Conservation (phyloP, 163 green algal genomes). For the Scenedesmus sp. region DNA sequence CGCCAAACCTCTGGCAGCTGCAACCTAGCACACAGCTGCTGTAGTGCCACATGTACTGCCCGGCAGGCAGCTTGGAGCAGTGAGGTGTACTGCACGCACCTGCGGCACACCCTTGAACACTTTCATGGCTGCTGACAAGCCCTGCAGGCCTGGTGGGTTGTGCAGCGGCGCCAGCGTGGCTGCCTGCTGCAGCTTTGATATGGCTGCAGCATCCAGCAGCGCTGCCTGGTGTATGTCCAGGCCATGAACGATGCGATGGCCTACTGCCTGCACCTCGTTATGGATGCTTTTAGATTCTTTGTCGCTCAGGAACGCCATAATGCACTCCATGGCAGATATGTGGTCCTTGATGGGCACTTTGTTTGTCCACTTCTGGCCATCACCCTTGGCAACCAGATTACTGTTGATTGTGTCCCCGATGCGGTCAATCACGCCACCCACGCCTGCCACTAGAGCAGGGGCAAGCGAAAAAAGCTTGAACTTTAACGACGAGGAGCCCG, state of each 20-base stretch:
- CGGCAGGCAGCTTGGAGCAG: constrained; percentile 45
- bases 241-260: constrained; percentile 91
- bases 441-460: constrained; percentile 53
- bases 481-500: constrained; percentile 80
- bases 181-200: constrained; percentile 70
- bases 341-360: constrained; percentile 47
- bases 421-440: constrained; percentile 81
- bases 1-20: not conserved
- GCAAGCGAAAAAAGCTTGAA: constrained; percentile 81
- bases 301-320: constrained; percentile 45
- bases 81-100: constrained; percentile 22
- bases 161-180: constrained; percentile 87
- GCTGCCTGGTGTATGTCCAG: constrained; percentile 69
- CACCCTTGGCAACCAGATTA: constrained; percentile 51
- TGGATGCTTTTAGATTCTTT: constrained; percentile 46
- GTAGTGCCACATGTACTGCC: not conserved
- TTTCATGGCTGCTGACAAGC: constrained; percentile 59
- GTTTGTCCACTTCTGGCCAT: constrained; percentile 42
- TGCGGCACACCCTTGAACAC: constrained; percentile 64
- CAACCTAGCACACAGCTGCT: not conserved
- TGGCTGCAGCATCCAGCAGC: constrained; percentile 71
- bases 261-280: constrained; percentile 73
- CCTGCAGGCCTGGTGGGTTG: constrained; percentile 79
- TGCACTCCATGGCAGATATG: constrained; percentile 34
- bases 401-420: constrained; percentile 70